A percentile compares a stretch with the other conserved stretches of the same genome.
Evolutionary conservation across 2,329 filamentous ascomycete genomes (phyloP).

Genomic region (Fusarium proliferatum): DNA sequence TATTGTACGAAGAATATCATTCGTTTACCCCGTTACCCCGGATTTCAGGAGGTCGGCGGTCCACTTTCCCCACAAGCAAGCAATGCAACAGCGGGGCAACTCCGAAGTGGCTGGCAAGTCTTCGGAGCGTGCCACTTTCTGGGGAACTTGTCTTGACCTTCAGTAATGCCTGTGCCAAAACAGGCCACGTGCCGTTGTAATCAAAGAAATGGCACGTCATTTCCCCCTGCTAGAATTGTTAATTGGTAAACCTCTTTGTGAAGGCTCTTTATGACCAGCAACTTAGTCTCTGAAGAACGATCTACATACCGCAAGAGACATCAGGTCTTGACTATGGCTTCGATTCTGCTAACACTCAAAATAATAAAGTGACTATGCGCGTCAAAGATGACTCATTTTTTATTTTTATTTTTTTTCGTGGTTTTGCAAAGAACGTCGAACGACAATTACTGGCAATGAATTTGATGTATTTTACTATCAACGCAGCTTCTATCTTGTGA

Average conservation of each 20-base stretch:
- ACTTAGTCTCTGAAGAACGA: rapidly evolving
- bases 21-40: not conserved
- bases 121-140: not conserved
- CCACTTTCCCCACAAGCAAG: not conserved
- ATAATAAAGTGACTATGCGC: too few species aligned
- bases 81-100: not conserved
- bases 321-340: too few species aligned
- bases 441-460: too few species aligned
- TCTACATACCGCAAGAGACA: rapidly evolving
- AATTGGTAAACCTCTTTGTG: rapidly evolving
- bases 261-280: not conserved
- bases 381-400: too few species aligned
- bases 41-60: not conserved
- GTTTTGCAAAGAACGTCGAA: too few species aligned
- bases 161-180: rapidly evolving
- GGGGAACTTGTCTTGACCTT: not conserved
- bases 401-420: too few species aligned
- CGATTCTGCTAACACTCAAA: too few species aligned
- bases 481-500: too few species aligned
- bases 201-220: rapidly evolving
- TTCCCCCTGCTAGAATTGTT: rapidly evolving
- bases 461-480: too few species aligned
- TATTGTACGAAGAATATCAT: too few species aligned
- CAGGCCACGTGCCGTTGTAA: rapidly evolving
- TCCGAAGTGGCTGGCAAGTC: not conserved